These are phyloP conservation scores for Batrachochytrium dendrobatidis DNA, from an alignment of 371 early-diverging fungal species.

Conservation along the genomic window DNA sequence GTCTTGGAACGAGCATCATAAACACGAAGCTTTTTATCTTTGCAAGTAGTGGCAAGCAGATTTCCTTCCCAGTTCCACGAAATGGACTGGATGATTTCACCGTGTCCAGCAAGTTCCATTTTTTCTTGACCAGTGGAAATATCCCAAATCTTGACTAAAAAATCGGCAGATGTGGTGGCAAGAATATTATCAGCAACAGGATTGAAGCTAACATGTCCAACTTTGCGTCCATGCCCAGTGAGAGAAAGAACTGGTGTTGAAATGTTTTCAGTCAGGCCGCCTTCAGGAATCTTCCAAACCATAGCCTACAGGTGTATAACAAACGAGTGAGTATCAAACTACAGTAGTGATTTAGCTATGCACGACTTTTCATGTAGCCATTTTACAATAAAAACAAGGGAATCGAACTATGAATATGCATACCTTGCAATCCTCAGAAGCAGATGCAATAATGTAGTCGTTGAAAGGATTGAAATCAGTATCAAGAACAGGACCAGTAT, in stretches of 20 bases:
- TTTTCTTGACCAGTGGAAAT: constrained; percentile 82
- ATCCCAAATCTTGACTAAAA: constrained; percentile 81
- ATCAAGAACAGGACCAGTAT: constrained; percentile 90
- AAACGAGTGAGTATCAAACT: no score
- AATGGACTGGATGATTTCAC: constrained; percentile 86
- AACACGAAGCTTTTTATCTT: constrained; percentile 91
- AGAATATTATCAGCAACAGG: constrained; percentile 91
- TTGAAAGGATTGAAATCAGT: constrained; percentile 97
- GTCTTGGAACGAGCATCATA: constrained; percentile 85
- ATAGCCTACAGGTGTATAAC: no score
- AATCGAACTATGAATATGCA: no score
- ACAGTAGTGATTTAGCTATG: no score
- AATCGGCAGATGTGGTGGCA: constrained; percentile 82
- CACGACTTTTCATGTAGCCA: no score
- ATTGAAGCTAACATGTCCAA: constrained; percentile 95
- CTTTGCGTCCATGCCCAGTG: constrained; percentile 47
- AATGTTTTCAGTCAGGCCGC: constrained; percentile 47
- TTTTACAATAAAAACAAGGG: no score
- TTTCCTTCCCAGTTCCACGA: constrained; percentile 85
- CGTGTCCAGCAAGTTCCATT: constrained; percentile 83
- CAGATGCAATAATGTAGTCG: constrained; percentile 66
- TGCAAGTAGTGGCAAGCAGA: constrained; percentile 83
- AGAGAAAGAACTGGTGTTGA: constrained; percentile 54
- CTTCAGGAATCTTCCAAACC: constrained; percentile 90
- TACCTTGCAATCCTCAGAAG: constrained; percentile 86